These are phyloP conservation scores for Tuber magnatum DNA, from an alignment of 495 filamentous ascomycete genomes.

Conservation along the genomic window DNA sequence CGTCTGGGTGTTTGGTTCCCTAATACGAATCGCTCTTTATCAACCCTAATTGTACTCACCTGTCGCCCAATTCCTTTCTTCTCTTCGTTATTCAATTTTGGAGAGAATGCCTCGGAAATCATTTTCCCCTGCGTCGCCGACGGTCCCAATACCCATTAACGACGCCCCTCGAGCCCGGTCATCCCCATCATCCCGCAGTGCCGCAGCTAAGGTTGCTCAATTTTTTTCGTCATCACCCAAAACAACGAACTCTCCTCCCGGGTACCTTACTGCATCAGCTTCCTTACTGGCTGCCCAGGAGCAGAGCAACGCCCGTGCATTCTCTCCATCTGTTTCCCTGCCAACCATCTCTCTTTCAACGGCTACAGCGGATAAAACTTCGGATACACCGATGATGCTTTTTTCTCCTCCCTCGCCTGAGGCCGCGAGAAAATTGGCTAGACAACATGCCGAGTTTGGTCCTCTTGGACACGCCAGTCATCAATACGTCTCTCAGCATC, in stretches of 20 bases:
- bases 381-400: constrained; percentile 47
- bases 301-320: constrained; percentile 53
- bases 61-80: constrained; percentile 10
- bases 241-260: constrained; percentile 52
- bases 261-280: constrained; percentile 48
- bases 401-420: constrained; percentile 87
- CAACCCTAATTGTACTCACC: background rate
- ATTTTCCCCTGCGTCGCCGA: constrained; percentile 37
- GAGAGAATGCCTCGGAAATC: constrained; percentile 37
- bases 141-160: constrained; percentile 42
- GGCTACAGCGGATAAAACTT: constrained; percentile 64
- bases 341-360: constrained; percentile 90
- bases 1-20: background rate
- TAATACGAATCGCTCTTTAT: background rate
- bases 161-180: constrained; percentile 42
- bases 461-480: constrained; percentile 72
- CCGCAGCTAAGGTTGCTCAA: constrained; percentile 48
- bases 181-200: constrained; percentile 54
- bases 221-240: constrained; percentile 65
- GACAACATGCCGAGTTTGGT: constrained; percentile 84
- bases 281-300: constrained; percentile 55
- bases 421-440: constrained; percentile 66
- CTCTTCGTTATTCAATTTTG: constrained; percentile 16
- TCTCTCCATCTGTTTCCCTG: constrained; percentile 64
- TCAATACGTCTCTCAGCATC: constrained; percentile 74